A percentile compares a stretch with the other conserved stretches of the same genome.
phyloP scores from a whole-genome alignment of 352 stramenopile genomes.

The Phytophthora idaei region DNA sequence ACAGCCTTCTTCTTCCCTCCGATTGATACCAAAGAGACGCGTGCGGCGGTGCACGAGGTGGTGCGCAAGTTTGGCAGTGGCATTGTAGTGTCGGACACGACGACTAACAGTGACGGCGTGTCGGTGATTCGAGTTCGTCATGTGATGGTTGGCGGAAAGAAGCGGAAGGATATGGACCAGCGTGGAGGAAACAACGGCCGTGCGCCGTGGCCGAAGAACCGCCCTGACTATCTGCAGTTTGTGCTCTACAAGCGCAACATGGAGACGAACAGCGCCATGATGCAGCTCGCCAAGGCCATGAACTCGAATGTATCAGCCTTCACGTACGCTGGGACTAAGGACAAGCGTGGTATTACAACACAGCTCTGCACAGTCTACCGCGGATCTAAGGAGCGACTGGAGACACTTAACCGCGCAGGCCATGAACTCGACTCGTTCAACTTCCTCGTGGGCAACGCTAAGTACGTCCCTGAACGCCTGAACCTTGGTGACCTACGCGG shows the following conservation, averaged over 20 bases:
- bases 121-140: constrained; percentile 79
- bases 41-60: constrained; percentile 84
- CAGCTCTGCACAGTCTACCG: constrained; percentile 94
- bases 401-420: constrained; percentile 73
- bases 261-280: constrained; percentile 91
- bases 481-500: constrained; percentile 92
- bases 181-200: constrained; percentile 31
- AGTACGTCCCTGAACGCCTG: constrained; percentile 90
- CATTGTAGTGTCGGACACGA: constrained; percentile 86
- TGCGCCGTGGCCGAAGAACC: constrained; percentile 66
- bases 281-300: constrained; percentile 79
- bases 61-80: constrained; percentile 74
- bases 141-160: constrained; percentile 84
- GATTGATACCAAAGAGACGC: constrained; percentile 84
- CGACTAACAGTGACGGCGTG: constrained; percentile 66
- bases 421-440: constrained; percentile 81
- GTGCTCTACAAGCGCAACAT: constrained; percentile 98
- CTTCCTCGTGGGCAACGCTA: constrained; percentile 94
- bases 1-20: constrained; percentile 70
- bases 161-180: constrained; percentile 84
- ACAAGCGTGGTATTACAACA: constrained; percentile 96
- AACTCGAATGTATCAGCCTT: constrained; percentile 77
- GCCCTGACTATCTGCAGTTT: constrained; percentile 93
- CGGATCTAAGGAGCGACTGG: constrained; percentile 75
- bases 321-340: constrained; percentile 96